phyloP scores from a whole-genome alignment of 345 rosid species.

The Pistacia atlantica region DNA sequence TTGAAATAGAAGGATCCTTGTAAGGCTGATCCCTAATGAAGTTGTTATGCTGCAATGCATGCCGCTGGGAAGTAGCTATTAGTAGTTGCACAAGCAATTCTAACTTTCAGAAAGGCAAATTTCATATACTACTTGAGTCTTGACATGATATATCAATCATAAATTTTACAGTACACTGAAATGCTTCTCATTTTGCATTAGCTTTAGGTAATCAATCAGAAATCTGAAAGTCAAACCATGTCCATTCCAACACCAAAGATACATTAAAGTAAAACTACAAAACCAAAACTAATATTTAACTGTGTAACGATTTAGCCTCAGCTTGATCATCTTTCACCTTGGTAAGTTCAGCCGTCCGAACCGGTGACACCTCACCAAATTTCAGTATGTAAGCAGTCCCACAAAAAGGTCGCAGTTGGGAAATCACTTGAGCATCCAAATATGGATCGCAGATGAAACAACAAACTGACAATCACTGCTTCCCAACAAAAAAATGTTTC shows the following conservation, averaged over 20 bases:
- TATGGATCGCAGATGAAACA: slow-evolving; percentile 84
- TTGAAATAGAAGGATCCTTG: too few species aligned
- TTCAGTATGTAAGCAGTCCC: slow-evolving; percentile 76
- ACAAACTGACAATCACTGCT: slow-evolving; percentile 90
- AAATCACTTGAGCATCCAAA: slow-evolving; percentile 68
- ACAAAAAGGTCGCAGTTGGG: slow-evolving; percentile 60
- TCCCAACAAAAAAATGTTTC: not conserved
- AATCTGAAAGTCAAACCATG: too few species aligned
- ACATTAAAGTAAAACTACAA: not conserved
- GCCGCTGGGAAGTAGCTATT: too few species aligned
- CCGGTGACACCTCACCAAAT: slow-evolving; percentile 79
- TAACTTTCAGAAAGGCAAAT: too few species aligned
- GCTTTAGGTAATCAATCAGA: too few species aligned
- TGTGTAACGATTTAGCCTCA: slow-evolving; percentile 11
- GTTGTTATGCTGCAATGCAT: too few species aligned
- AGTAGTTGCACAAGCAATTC: too few species aligned
- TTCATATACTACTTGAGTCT: too few species aligned
- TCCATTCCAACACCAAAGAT: not conserved
- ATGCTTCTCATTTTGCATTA: too few species aligned
- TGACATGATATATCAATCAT: too few species aligned
- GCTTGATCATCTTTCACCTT: slow-evolving; percentile 10
- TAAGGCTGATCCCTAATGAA: too few species aligned
- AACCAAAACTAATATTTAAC: not conserved
- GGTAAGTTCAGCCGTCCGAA: slow-evolving; percentile 30
- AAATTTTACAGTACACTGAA: too few species aligned